Evolutionary conservation across 805 yeast genomes (phyloP), one percentile per base, ranked within the genome.

Genomic region (Saccharomycopsis fibuligera): DNA sequence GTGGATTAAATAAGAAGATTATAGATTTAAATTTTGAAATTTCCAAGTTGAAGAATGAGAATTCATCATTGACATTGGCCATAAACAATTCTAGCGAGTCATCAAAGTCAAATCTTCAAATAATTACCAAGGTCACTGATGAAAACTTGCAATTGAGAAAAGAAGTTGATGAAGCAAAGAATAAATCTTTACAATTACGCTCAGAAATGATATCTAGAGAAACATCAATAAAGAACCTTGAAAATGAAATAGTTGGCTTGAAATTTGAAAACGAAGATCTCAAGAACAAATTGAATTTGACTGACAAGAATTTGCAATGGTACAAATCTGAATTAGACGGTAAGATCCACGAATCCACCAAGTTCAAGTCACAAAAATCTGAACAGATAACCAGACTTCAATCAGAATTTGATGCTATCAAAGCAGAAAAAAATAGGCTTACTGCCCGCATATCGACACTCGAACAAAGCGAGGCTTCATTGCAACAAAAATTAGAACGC

Each of bases 401-500:
- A 23, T 24, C 35, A 3, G 10, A 35, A 8, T 29, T n/a, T 16
- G 47, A 37, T 35, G 12, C 21, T 3, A n/a, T 35, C 8, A 30
- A 42, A n/a, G 29, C 10, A 9, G 44, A 45, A n/a, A 44, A 40
- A 17, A 27, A 35, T 2, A 22, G 24, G 16, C 36, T 37, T 12
- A 30, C 27, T 12, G 17, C 35, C 3, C 53, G 40, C 22, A 19
- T 45, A 16, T 17, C 14, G 1, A 16, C 33, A 19, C 31, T 39
- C 19, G 21, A 42, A 24, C 41, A 46, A 10, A 44, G 41, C 17
- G 38, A 41, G 12, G 3, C 65, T 2, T 69, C 69, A 2, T 56
- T 68, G 3, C 62, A 73, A 1, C 50, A 62, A 5, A 64, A 64
- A 41, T 60, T 73, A 54, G 74, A 80, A 51, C 62, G 68, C 42